Evolutionary conservation across 1,139 yeast species (phyloP).

Genomic region (Debaryomyces singareniensis): DNA sequence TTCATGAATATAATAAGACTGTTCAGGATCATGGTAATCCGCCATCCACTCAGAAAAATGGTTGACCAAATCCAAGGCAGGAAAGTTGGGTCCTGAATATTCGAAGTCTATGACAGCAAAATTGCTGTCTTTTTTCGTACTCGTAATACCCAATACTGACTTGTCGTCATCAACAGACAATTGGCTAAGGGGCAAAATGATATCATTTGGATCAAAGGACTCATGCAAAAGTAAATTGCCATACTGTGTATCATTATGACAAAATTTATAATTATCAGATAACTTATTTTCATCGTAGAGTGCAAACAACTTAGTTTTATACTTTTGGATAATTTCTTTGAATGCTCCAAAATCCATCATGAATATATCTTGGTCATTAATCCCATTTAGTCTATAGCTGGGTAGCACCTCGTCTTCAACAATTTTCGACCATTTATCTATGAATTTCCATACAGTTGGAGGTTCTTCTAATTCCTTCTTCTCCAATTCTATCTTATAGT

Average conservation of each 20-base stretch:
- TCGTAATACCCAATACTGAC: conserved; percentile 16
- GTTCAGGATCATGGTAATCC: conserved; percentile 67
- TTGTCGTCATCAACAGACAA: conserved; percentile 16
- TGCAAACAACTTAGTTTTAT: conserved; percentile 57
- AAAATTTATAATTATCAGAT: conserved; percentile 56
- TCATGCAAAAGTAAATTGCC: conserved; percentile 69
- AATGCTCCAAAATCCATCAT: conserved; percentile 46
- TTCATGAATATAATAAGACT: conserved; percentile 52
- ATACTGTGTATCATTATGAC: conserved; percentile 95
- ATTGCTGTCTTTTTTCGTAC: conserved; percentile 51
- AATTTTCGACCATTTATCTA: conserved; percentile 63
- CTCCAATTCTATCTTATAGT: conserved; percentile 67
- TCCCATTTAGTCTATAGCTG: conserved; percentile 17
- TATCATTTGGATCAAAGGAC: conserved; percentile 26
- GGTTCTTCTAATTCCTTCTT: conserved; percentile 36
- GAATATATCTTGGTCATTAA: conserved; percentile 37
- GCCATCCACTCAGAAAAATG: conserved; percentile 96
- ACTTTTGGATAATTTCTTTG: conserved; percentile 38
- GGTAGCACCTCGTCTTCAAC: conserved; percentile 40
- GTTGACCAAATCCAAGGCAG: conserved; percentile 86
- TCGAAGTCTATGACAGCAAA: conserved; percentile 94
- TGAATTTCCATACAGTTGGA: conserved; percentile 65
- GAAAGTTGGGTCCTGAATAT: conserved; percentile 88
- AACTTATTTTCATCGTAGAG: conserved; percentile 43
- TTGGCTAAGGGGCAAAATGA: conserved; percentile 28